Conservation (phyloP, 2,329 filamentous ascomycete species). For the Calonectria hawksworthii region DNA sequence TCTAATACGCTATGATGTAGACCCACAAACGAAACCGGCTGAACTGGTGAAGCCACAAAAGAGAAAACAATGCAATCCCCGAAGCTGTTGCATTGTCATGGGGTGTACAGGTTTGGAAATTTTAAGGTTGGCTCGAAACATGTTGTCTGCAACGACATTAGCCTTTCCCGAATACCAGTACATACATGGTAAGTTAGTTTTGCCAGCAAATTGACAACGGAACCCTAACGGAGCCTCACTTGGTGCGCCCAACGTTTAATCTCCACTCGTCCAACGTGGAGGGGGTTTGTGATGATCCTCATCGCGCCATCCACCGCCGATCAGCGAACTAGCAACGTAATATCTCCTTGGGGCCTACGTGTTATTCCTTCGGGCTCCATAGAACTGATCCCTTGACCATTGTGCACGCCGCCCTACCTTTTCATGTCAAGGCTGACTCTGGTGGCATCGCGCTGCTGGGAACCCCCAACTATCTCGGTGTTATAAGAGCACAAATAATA, state of each 20-base stretch:
- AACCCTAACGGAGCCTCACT: conserved; percentile 1
- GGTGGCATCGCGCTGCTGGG: neutral
- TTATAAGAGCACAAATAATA: neutral
- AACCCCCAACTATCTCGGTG: neutral
- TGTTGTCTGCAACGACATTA: neutral
- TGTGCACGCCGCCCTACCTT: neutral
- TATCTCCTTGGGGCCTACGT: neutral
- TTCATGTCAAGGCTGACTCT: neutral
- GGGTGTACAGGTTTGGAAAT: neutral
- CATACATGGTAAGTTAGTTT: neutral
- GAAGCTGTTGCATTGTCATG: neutral
- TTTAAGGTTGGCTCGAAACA: neutral
- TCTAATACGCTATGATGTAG: neutral
- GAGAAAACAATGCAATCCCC: no score
- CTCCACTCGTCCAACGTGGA: neutral
- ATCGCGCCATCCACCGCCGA: conserved; percentile 2
- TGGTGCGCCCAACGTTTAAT: conserved; percentile 4
- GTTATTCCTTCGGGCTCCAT: neutral
- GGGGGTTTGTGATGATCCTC: conserved; percentile 1
- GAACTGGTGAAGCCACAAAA: neutral
- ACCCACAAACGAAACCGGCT: neutral
- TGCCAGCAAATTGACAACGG: neutral
- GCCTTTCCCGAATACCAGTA: neutral
- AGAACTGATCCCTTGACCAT: neutral
- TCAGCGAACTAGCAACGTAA: neutral